Evolutionary conservation across 164 flowering plant species (phyloP).

Genomic region (Platanus orientalis): DNA sequence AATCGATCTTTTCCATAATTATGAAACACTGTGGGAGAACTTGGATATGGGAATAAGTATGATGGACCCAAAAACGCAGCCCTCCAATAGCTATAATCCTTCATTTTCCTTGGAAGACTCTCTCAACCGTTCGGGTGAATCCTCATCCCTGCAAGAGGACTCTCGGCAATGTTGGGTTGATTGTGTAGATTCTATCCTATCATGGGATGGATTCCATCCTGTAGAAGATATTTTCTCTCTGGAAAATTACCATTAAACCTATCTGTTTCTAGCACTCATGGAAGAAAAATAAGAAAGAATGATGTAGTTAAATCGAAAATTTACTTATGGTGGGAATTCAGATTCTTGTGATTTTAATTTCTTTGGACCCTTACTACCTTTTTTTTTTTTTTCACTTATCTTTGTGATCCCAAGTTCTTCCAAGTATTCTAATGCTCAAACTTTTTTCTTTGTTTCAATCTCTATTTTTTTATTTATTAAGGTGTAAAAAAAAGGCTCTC

Average conservation of each 20-base stretch:
- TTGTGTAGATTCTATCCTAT: slow-evolving; percentile 39
- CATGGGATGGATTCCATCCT: slow-evolving; percentile 44
- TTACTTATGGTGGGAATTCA: neutral
- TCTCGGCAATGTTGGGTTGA: slow-evolving; percentile 39
- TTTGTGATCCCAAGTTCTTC: neutral
- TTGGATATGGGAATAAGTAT: slow-evolving; percentile 25
- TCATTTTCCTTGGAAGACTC: slow-evolving; percentile 39
- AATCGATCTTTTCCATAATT: slow-evolving; percentile 15
- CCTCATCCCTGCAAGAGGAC: slow-evolving; percentile 24
- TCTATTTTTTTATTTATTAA: no score
- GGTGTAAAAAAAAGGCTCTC: no score
- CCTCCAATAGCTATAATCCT: slow-evolving; percentile 5
- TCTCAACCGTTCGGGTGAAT: slow-evolving; percentile 26
- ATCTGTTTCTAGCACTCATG: neutral
- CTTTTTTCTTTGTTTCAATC: neutral
- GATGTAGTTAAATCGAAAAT: neutral
- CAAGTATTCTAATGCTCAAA: neutral
- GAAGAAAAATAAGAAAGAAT: neutral
- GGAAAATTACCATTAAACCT: slow-evolving; percentile 15
- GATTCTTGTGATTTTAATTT: neutral
- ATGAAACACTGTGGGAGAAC: slow-evolving; percentile 27
- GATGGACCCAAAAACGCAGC: slow-evolving; percentile 20
- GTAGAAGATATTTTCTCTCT: slow-evolving; percentile 34
- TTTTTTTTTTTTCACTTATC: neutral
- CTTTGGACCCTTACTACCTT: neutral